Conservation (phyloP, 768 basidiomycete genomes). For the Leccinum uliginosum region DNA sequence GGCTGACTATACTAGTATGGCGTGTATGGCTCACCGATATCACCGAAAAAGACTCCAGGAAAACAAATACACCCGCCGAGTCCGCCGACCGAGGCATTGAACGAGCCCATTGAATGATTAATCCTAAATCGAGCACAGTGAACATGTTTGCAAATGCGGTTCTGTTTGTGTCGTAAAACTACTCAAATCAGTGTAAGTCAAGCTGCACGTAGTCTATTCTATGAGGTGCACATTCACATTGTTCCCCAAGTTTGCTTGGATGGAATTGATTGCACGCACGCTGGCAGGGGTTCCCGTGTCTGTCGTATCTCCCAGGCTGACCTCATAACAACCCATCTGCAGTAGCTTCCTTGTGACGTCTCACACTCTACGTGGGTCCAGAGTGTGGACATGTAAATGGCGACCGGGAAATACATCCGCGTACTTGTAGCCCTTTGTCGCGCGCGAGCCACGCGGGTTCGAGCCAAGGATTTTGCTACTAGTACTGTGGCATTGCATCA, state of each 20-base stretch:
- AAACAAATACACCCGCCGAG: conserved; percentile 96
- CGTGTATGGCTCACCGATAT: conserved; percentile 33
- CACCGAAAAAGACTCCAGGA: conserved; percentile 65
- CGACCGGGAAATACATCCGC: conserved; percentile 88
- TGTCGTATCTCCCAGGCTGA: conserved; percentile 89
- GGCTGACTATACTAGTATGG: too few relatives aligned
- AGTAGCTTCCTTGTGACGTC: conserved; percentile 68
- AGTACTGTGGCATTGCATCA: too few relatives aligned
- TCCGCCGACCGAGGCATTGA: conserved; percentile 88
- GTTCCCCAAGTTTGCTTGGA: conserved; percentile 64
- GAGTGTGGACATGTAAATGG: conserved; percentile 84
- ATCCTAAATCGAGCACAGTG: conserved; percentile 63
- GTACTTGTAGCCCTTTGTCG: conserved; percentile 61
- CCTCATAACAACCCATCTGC: conserved; percentile 93
- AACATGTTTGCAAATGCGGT: conserved; percentile 76
- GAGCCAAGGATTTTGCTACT: conserved; percentile 66
- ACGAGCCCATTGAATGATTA: too few relatives aligned
- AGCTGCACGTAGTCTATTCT: background rate
- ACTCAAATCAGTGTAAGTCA: background rate
- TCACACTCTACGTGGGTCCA: conserved; percentile 60
- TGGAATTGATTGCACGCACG: conserved; percentile 58
- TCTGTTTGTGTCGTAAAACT: conserved; percentile 92
- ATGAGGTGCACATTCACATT: conserved; percentile 37
- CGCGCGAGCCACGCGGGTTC: conserved; percentile 53
- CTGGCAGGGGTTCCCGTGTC: conserved; percentile 76